Percentiles rank a stretch among this genome's conserved stretches.
phyloP scores from a whole-genome alignment of 2,329 filamentous ascomycete species.

The Calonectria ilicicola region DNA sequence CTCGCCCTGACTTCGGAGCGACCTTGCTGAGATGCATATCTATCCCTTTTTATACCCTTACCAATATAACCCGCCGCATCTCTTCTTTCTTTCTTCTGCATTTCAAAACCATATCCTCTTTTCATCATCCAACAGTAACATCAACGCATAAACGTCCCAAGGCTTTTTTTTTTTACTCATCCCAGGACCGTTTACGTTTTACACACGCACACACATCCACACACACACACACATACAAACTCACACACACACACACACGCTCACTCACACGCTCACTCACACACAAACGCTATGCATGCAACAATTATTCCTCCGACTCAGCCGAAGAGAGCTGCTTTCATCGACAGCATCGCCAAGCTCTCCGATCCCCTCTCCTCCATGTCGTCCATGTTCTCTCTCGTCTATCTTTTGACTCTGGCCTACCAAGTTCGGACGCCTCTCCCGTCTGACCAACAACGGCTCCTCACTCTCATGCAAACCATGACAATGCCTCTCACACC shows the following conservation, averaged over 20 bases:
- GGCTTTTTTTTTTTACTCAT: neutral
- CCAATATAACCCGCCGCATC: neutral
- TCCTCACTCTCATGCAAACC: conserved; percentile 49
- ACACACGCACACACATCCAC: neutral
- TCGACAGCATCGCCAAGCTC: conserved; percentile 45
- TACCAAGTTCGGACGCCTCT: conserved; percentile 45
- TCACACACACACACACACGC: neutral
- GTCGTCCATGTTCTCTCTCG: conserved; percentile 47
- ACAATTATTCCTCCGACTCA: conserved; percentile 39
- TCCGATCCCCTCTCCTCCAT: conserved; percentile 47
- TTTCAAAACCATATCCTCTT: neutral
- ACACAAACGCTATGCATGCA: conserved; percentile 30
- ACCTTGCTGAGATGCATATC: conserved; percentile 15
- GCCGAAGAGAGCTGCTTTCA: conserved; percentile 34
- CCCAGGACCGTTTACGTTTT: neutral
- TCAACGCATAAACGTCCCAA: neutral
- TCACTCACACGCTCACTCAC: neutral
- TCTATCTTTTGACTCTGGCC: conserved; percentile 49
- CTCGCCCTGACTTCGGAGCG: conserved; percentile 9
- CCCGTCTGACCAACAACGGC: conserved; percentile 42
- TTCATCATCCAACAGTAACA: neutral
- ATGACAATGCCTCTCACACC: conserved; percentile 47
- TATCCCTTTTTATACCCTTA: conserved; percentile 4
- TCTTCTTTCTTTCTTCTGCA: neutral
- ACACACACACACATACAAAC: neutral